Evolutionary conservation across 2,329 filamentous ascomycete genomes (phyloP).

Genomic region (Aspergillus fumigatus): DNA sequence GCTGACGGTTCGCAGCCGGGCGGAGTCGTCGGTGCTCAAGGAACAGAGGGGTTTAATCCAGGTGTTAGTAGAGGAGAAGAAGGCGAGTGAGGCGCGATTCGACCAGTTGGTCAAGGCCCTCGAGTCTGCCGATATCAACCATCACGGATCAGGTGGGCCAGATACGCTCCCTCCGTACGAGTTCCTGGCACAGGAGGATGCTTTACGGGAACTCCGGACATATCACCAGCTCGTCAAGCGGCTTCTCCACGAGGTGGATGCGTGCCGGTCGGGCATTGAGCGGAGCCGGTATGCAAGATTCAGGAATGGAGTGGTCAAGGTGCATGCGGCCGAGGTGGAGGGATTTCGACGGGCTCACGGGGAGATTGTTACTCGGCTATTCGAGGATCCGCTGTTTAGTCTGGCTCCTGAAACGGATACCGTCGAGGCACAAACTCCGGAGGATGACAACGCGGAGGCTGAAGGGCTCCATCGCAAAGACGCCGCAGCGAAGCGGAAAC

Average conservation of each 20-base stretch:
- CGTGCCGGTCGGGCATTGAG: neutral
- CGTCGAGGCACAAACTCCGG: neutral
- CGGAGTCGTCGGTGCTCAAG: neutral
- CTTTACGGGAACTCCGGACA: neutral
- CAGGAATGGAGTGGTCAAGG: neutral
- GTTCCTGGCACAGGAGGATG: neutral
- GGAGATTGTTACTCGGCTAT: neutral
- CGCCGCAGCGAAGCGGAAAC: neutral
- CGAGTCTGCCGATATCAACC: neutral
- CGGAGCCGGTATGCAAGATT: neutral
- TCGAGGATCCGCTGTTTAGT: neutral
- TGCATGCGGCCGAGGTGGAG: neutral
- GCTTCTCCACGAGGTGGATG: neutral
- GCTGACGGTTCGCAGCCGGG: neutral
- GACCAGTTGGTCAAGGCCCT: neutral
- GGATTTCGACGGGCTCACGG: neutral
- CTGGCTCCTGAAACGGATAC: neutral
- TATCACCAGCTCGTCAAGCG: neutral
- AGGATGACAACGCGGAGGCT: neutral
- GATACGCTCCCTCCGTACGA: neutral
- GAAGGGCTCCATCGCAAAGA: neutral
- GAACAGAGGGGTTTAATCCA: neutral
- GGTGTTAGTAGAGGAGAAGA: neutral
- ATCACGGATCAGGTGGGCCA: neutral
- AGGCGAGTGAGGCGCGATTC: neutral